Base-by-base conservation (phyloP, 768 basidiomycete species). In the Mycena vulgaris region DNA sequence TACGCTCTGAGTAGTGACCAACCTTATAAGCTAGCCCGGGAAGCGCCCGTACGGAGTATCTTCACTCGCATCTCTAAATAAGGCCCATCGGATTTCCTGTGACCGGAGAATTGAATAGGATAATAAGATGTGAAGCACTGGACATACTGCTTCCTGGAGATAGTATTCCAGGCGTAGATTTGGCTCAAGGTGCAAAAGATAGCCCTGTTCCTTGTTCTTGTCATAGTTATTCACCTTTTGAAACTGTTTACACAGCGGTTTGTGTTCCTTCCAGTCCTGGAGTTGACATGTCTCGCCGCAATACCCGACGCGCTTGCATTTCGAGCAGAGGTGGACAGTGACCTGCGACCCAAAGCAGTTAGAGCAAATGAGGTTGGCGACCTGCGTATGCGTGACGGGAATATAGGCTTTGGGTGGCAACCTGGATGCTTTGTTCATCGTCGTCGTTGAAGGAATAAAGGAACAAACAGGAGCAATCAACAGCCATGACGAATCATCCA, bases 341-440 rank as follows among this genome's bases (percentile, higher is more conserved):
- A 33, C 25, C 31, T 19, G n/a, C 21, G 52, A 53, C 27, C 25
- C 25, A 25, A 21, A 6, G 52, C 30, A 58, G 16, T 58, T 17
- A 13, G 56, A 40, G 25, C 39, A 58, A 25, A 40, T 21, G 13
- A 58, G 59, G 16, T 60, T 60, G 30, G 45, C 45, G 8, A 48
- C 45, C 45, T 61, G 59, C 19, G 59, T 33, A 21, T 28, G 59
- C 8, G 45, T 48, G 23, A 61, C 16, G 16, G 30, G 59, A 33
- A 49, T 14, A 13, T 48, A 61, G 27, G 40, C 40, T n/a, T 59
- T 59, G 40, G 27, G 58, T 47, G 45, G 40, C 40, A 40, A 40
- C 19, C 40, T 9, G 14, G 40, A 19, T 16, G 11, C 40, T 17
- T 11, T 40, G 14, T 4, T 40, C 11, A 40, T 5, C 11, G 19